These are phyloP conservation scores for Kazachstania viticola DNA, from an alignment of 805 yeast genomes.

Conservation along the genomic window DNA sequence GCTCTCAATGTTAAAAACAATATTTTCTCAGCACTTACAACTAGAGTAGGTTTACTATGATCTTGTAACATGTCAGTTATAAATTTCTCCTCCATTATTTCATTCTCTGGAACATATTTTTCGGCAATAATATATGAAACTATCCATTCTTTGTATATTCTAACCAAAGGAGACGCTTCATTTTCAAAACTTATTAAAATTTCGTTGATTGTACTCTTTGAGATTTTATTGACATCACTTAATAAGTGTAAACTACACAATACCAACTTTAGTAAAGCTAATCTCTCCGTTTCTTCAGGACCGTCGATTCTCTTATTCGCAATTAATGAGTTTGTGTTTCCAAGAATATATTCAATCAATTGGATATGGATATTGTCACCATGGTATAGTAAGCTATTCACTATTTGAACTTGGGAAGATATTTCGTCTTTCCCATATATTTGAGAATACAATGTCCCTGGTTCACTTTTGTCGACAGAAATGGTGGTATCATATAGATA, in stretches of 20 bases:
- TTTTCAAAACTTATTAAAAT: conserved; percentile 2
- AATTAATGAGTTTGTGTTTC: conserved; percentile 34
- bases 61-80: conserved; percentile 19
- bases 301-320: conserved; percentile 54
- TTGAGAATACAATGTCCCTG: conserved; percentile 28
- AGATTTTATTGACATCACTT: conserved; percentile 10
- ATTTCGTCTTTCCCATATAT: conserved; percentile 51
- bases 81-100: conserved; percentile 8
- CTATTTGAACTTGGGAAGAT: conserved; percentile 38
- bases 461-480: conserved; percentile 8
- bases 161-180: conserved; percentile 71
- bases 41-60: conserved; percentile 29
- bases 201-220: not conserved
- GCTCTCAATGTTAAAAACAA: conserved; percentile 42
- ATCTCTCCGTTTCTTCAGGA: conserved; percentile 53
- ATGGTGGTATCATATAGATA: conserved; percentile 34
- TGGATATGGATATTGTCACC: conserved; percentile 12
- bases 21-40: conserved; percentile 57
- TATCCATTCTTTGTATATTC: conserved; percentile 60
- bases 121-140: conserved; percentile 7
- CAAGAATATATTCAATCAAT: conserved; percentile 13
- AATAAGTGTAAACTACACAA: conserved; percentile 33
- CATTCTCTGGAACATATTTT: conserved; percentile 6
- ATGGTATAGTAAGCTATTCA: conserved; percentile 34
- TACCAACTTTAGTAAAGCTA: conserved; percentile 44